Base-by-base conservation (phyloP, 441 rosid genomes). In the Erodium texanum region DNA sequence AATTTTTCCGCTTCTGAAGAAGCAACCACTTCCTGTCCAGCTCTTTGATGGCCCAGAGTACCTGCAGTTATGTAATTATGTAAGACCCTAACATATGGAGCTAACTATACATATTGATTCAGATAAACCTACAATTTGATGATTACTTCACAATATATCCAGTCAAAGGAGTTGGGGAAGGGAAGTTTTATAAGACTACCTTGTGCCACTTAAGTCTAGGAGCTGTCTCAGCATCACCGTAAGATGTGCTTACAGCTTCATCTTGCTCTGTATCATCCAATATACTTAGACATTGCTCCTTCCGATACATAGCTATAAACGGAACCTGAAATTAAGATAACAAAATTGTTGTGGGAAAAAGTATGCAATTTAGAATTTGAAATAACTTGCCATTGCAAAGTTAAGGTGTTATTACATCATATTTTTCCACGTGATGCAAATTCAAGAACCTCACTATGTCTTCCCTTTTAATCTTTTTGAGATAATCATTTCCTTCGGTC, bases 11-110 rank as follows among this genome's bases (percentile, higher is more conserved):
- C 78, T 92, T 94, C 76, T 89, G 94, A 72, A 94, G 94, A 69
- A 87, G 92, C 59, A 92, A 74, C 99, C 99, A 94, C 78, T 94
- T 94, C 43, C 77, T 84, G 71, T 89, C 97, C 80, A 94, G 84
- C 76, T 92, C 97, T 23, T 82, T 89, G 76, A 92, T 84, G 66
- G 87, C 84, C 99, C 97, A 89, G 73, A 94, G 87, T 56, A 92
- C 81, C 99, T 94, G 38, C 32, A 16, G 14, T 72, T 72, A 73
- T 29, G 58, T 16, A 24, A 34, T 58, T 18, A 22, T 23, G 11
- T 43, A 43, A 0, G 24, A 0, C n/a, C 18, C 36, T 50, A 27
- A 66, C 50, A n/a, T 11, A 43, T 12, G 50, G 0, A 43, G 50
- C 50, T 43, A 43, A 43, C 9, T 43, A 14, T 14, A 43, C 50